Conservation (phyloP, 768 basidiomycete species). For the Termitomyces sp. region DNA sequence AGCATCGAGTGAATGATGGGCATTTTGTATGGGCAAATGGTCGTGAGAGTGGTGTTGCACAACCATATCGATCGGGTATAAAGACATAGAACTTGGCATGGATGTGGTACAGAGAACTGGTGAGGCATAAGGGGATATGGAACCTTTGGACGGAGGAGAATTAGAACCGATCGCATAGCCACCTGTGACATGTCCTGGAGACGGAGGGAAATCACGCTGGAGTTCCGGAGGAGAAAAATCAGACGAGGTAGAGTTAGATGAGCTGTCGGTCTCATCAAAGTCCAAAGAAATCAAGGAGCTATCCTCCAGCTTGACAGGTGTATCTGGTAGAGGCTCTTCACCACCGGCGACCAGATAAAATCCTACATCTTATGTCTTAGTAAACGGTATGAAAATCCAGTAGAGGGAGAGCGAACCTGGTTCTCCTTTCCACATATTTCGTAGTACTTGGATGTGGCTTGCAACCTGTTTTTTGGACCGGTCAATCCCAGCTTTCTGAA, state of each 20-base stretch:
- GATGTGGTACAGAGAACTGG: conserved; percentile 9
- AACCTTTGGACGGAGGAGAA: conserved; percentile 5
- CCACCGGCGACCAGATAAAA: conserved; percentile 78
- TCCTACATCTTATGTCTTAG: conserved; percentile 35
- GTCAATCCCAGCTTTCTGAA: conserved; percentile 61
- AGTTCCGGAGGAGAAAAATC: conserved; percentile 43
- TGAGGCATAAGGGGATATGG: neutral
- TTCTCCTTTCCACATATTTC: conserved; percentile 87
- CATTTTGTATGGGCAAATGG: conserved; percentile 8
- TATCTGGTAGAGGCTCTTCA: conserved; percentile 61
- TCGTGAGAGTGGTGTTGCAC: conserved; percentile 8
- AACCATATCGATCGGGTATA: conserved; percentile 12
- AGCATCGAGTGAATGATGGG: conserved; percentile 9
- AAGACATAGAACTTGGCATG: conserved; percentile 12
- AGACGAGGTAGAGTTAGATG: conserved; percentile 36
- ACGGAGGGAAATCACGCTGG: conserved; percentile 39
- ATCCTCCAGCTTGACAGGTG: conserved; percentile 54
- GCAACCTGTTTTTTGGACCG: conserved; percentile 87
- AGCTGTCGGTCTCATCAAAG: conserved; percentile 36
- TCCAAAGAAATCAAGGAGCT: conserved; percentile 39
- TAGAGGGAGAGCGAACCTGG: conserved; percentile 41
- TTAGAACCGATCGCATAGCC: conserved; percentile 10
- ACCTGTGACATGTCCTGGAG: conserved; percentile 28
- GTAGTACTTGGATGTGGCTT: conserved; percentile 80
- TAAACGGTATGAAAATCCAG: conserved; percentile 7